These are phyloP conservation scores for Kluyveromyces nonfermentans DNA, from an alignment of 805 yeast species.

Conservation along the genomic window DNA sequence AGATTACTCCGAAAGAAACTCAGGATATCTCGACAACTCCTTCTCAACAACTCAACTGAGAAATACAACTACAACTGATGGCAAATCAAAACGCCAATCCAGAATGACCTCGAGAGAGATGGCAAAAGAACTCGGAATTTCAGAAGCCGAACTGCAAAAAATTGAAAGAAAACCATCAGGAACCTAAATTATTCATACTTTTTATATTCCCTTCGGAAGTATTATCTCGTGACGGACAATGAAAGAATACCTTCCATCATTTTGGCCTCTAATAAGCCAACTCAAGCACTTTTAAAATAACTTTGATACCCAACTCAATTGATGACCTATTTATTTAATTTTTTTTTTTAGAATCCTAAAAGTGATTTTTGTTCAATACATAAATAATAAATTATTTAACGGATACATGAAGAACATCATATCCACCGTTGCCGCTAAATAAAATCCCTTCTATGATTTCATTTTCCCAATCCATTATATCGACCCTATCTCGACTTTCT, in stretches of 20 bases:
- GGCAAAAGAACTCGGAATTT: constrained; percentile 1
- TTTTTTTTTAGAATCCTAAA: not conserved
- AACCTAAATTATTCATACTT: not conserved
- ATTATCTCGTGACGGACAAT: not conserved
- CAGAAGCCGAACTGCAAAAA: not conserved
- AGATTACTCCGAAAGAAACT: not conserved
- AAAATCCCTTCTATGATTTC: too few relatives aligned
- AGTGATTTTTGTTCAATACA: not conserved
- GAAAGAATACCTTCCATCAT: not conserved
- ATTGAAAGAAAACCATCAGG: constrained; percentile 3
- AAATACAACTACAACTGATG: not conserved
- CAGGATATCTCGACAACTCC: not conserved
- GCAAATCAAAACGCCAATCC: constrained; percentile 1
- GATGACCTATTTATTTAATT: not conserved
- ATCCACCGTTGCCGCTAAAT: too few relatives aligned
- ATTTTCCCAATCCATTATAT: too few relatives aligned
- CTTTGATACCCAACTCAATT: not conserved
- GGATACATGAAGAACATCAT: too few relatives aligned
- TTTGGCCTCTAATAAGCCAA: not conserved
- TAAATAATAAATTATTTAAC: too few relatives aligned
- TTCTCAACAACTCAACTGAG: not conserved
- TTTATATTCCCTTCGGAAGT: not conserved
- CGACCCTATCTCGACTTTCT: too few relatives aligned
- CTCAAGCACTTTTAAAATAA: not conserved
- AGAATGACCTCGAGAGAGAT: constrained; percentile 1